Evolutionary conservation across 345 rosid species (phyloP), one percentile per base, ranked within the genome.

Genomic region (Cardamine resedifolia): DNA sequence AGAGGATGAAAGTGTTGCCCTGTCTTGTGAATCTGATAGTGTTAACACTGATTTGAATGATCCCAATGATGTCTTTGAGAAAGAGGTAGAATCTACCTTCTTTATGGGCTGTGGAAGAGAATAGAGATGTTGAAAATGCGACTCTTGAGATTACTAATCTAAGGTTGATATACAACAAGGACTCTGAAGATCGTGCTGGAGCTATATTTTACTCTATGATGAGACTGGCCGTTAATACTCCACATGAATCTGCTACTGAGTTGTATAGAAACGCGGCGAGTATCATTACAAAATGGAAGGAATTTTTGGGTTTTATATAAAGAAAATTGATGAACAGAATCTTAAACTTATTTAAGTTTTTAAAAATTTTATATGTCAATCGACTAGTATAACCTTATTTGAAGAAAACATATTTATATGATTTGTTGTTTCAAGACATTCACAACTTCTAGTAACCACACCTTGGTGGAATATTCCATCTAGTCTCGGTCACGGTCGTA

Each of bases 61-160:
- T 71, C 74, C 83, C 15, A 77, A 71, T 73, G 90, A 84, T 12
- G 18, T 15, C 71, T 91, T 90, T 73, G 97, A 86, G 86, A 89
- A 77, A 84, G 97, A 91, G 92, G 96, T 89, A 77, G 96, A 91
- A 78, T 88, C 83, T 43, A 89, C 96, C 14, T 94, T 94, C 76
- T 81, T 94, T n/a, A 66, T 83, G 92, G 79, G 98, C 90, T 47
- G 88, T 85, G 64, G 66, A 84, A 68, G 91, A 91, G 77, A 83
- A 83, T 75, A 72, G 79, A 55, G 44, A 65, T 78, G 87, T 86
- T 44, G 82, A 82, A 31, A 78, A 66, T 58, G 83, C 81, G 43
- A 64, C 72, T 43, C 76, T 85, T 51, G 97, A 87, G 80, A 87
- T 93, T 78, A 90, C 88, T 77, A 85, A 90, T 27, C 83, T 85